Base-by-base conservation (phyloP, 2,329 filamentous ascomycete species). In the Alternaria hordeiaustralica region DNA sequence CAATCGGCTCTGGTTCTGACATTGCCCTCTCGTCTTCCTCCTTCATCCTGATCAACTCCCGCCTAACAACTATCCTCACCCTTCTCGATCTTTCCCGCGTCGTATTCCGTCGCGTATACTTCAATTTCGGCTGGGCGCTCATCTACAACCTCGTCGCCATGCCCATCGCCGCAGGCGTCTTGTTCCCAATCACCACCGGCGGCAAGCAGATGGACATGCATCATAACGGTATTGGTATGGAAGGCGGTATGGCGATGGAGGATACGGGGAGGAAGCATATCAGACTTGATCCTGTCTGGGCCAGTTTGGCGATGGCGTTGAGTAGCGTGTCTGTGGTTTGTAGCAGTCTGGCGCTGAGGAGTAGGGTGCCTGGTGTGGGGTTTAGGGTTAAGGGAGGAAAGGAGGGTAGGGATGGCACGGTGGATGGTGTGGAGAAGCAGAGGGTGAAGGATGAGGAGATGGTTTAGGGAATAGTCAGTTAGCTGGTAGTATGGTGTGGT, bases 281-380 rank as follows among this genome's bases (percentile, higher is more conserved):
- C 20, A 82, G 87, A 64, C 81, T 94, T 50, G 90, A 92, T 77
- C 92, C 92, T 0, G 92, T 92, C 2, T 97, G 94, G 94, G 95
- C 94, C 6, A 91, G 90, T 69, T 81, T 97, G 77, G 94, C 94
- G 1, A 98, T 97, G 95, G 95, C 95, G 25, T 80, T 94, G 78
- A 97, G 94, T 80, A 95, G 92, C 79, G 90, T 97, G 69, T 96
- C 92, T 74, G 94, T 98, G 49, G 91, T 97, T 55, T 82, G 88
- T 75, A 97, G 93, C 78, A 95, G 92, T 82, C 80, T 97, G 73
- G 85, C 89, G 54, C 80, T 97, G 82, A 87, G 90, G 76, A 85
- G 79, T 58, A 71, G 65, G 57, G 58, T 83, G 41, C 80, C 80
- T 4, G 77, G 78, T n/a, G 64, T 86, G 21, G 84, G 84, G 10